Conservation (phyloP, 2,329 filamentous ascomycete species). For the Helotiales sp. region DNA sequence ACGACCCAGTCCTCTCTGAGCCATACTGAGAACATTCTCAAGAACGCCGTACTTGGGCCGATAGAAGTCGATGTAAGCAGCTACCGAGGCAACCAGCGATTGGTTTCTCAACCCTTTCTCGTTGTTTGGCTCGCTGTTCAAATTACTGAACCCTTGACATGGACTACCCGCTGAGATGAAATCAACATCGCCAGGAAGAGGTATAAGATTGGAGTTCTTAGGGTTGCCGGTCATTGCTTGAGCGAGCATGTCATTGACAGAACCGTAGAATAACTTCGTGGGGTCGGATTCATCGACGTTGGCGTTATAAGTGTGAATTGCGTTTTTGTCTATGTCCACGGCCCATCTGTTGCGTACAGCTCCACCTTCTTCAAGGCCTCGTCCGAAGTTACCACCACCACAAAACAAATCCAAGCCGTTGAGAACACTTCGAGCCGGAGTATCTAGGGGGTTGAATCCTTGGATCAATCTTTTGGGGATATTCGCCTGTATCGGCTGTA, state of each 20-base stretch:
- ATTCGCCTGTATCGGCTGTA: constrained; percentile 44
- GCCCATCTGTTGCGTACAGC: constrained; percentile 68
- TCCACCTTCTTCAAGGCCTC: constrained; percentile 75
- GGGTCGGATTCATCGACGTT: constrained; percentile 55
- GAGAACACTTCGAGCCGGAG: constrained; percentile 47
- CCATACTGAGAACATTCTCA: constrained; percentile 76
- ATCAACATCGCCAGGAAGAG: constrained; percentile 66
- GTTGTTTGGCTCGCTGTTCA: constrained; percentile 64
- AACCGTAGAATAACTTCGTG: constrained; percentile 67
- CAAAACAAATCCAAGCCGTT: constrained; percentile 75
- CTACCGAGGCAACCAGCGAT: constrained; percentile 78
- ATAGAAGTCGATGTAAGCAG: constrained; percentile 75
- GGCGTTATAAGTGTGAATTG: constrained; percentile 75
- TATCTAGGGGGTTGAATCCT: constrained; percentile 56
- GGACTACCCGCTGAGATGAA: constrained; percentile 76
- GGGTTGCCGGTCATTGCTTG: constrained; percentile 58
- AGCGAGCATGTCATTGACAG: constrained; percentile 70
- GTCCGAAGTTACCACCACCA: constrained; percentile 77
- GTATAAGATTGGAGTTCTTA: constrained; percentile 50
- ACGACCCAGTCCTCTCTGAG: constrained; percentile 49
- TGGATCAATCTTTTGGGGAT: constrained; percentile 52
- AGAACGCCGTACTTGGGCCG: constrained; percentile 75
- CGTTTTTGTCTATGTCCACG: constrained; percentile 67
- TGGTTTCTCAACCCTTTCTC: constrained; percentile 68
- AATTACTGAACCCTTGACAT: constrained; percentile 73